Evolutionary conservation across 768 basidiomycete species (phyloP).

Genomic region (Omphalotus guepiniiformis): DNA sequence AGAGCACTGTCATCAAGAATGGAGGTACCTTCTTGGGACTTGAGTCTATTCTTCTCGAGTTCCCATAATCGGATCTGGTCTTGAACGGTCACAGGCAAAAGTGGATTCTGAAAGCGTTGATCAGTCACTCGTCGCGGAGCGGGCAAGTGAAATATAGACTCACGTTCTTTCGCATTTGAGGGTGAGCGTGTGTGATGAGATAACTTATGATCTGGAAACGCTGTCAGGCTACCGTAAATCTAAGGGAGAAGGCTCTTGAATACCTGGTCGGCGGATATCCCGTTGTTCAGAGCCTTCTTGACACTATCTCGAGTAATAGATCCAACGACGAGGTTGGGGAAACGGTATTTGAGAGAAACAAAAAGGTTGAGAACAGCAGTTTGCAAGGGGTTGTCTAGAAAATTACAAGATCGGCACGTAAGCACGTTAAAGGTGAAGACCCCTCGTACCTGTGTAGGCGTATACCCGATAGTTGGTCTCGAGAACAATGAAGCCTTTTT

Average conservation of each 20-base stretch:
- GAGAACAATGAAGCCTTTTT: constrained; percentile 90
- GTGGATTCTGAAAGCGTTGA: constrained; percentile 59
- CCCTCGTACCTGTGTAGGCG: constrained; percentile 82
- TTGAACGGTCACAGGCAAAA: constrained; percentile 95
- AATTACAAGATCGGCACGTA: constrained; percentile 15
- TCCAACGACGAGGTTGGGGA: constrained; percentile 96
- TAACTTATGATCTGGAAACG: constrained; percentile 85
- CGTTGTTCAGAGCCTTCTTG: constrained; percentile 88
- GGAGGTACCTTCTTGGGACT: constrained; percentile 75
- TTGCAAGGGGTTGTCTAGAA: constrained; percentile 87
- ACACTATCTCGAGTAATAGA: constrained; percentile 94
- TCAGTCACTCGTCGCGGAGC: not conserved
- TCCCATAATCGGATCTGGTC: constrained; percentile 99
- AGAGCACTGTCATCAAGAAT: constrained; percentile 14
- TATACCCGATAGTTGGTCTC: constrained; percentile 99
- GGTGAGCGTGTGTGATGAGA: constrained; percentile 90
- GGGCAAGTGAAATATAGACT: too few species aligned
- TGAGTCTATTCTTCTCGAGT: constrained; percentile 87
- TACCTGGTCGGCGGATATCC: constrained; percentile 96
- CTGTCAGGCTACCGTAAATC: constrained; percentile 14
- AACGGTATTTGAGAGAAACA: constrained; percentile 87
- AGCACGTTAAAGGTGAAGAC: constrained; percentile 18
- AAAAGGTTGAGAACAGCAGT: constrained; percentile 95
- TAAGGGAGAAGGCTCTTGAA: constrained; percentile 17
- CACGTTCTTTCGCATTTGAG: constrained; percentile 96